Evolutionary conservation across 2,329 filamentous ascomycete species (phyloP).

Genomic region (Corinectria fuckeliana): DNA sequence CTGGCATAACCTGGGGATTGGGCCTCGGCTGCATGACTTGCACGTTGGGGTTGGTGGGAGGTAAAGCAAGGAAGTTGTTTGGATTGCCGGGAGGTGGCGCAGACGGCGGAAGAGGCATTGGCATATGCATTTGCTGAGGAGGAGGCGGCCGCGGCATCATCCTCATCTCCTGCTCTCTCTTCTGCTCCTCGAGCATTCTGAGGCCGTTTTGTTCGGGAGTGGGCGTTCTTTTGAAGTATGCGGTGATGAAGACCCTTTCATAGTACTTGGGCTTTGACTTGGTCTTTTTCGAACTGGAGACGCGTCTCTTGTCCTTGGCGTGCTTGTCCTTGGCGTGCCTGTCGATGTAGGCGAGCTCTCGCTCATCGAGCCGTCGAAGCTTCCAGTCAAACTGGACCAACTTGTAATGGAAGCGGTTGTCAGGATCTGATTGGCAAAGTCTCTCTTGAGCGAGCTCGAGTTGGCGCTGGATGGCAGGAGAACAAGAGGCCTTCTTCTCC

Average conservation of each 20-base stretch:
- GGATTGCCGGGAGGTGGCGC: neutral
- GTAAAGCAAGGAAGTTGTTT: neutral
- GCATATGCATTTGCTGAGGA: neutral
- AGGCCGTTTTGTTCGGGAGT: constrained; percentile 40
- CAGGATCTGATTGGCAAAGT: constrained; percentile 44
- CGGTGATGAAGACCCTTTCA: constrained; percentile 51
- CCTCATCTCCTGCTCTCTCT: constrained; percentile 17
- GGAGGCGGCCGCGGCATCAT: neutral
- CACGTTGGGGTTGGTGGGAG: neutral
- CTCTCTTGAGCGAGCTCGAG: constrained; percentile 47
- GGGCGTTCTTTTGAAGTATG: constrained; percentile 54
- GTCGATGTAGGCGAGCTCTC: constrained; percentile 9
- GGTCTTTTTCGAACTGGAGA: constrained; percentile 21
- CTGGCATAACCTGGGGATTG: neutral
- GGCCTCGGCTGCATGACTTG: neutral
- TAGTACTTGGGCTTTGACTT: constrained; percentile 42
- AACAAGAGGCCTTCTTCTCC: constrained; percentile 49
- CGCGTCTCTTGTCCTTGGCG: constrained; percentile 28
- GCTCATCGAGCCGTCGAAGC: constrained; percentile 38
- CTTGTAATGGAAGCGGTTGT: constrained; percentile 48
- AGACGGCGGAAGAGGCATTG: neutral
- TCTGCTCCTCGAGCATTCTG: constrained; percentile 35
- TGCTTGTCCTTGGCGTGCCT: constrained; percentile 28
- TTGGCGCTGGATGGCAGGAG: constrained; percentile 48
- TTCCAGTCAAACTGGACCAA: constrained; percentile 54